Evolutionary conservation across 257 asterid species (phyloP).

Genomic region (Solanum chiquidenum): DNA sequence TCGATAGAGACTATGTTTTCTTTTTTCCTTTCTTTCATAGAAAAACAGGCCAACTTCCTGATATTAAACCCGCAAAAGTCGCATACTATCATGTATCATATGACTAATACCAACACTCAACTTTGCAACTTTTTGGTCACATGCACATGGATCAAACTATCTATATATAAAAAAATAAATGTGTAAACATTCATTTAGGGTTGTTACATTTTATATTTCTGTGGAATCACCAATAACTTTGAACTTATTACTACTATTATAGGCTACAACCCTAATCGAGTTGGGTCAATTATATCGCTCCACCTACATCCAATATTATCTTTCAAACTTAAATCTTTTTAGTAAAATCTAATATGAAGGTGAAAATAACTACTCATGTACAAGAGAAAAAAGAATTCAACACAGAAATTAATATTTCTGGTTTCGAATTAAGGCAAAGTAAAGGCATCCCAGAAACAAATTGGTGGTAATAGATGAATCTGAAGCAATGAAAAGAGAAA

Average conservation of each 20-base stretch:
- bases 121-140: background rate
- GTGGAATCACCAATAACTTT: background rate
- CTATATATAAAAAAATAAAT: background rate
- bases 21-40: background rate
- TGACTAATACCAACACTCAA: background rate
- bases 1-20: background rate
- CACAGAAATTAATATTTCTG: background rate
- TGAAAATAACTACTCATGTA: background rate
- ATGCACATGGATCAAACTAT: background rate
- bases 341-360: background rate
- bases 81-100: background rate
- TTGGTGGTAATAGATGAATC: background rate
- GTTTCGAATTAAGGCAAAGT: background rate
- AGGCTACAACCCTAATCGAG: background rate
- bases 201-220: background rate
- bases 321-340: background rate
- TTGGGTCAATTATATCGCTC: background rate
- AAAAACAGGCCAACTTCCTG: background rate
- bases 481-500: background rate
- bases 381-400: too few relatives aligned
- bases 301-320: background rate
- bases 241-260: background rate
- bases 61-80: background rate
- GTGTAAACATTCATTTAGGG: background rate
- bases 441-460: background rate